phyloP scores from a whole-genome alignment of 1,139 yeast genomes.

The Yamadazyma dendronema region DNA sequence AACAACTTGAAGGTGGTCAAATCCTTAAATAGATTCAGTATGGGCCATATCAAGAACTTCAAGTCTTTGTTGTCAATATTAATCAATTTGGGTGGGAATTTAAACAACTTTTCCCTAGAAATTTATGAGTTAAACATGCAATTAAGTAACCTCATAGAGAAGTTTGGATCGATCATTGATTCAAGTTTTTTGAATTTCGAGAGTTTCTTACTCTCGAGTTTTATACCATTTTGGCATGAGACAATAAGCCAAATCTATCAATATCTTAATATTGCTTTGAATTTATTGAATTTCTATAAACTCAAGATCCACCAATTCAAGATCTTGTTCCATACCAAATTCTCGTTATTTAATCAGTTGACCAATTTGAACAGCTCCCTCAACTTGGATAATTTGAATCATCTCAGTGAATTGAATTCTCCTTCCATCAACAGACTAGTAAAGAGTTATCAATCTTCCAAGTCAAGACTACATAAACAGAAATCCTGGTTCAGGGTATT shows the following conservation, averaged over 20 bases:
- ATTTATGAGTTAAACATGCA: constrained; percentile 28
- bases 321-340: constrained; percentile 40
- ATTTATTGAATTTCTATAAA: constrained; percentile 43
- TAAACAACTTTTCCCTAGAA: constrained; percentile 47
- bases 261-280: constrained; percentile 37
- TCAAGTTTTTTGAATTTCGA: constrained; percentile 41
- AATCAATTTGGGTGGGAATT: constrained; percentile 47
- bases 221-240: constrained; percentile 48
- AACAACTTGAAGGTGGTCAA: constrained; percentile 32
- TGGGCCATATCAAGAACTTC: constrained; percentile 22
- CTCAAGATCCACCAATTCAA: constrained; percentile 45
- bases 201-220: constrained; percentile 31
- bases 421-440: constrained; percentile 43
- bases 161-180: constrained; percentile 48
- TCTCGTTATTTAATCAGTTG: constrained; percentile 40
- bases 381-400: constrained; percentile 19
- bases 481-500: constrained; percentile 48
- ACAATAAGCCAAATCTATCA: constrained; percentile 43
- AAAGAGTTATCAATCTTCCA: constrained; percentile 17
- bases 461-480: constrained; percentile 17
- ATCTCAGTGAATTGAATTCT: constrained; percentile 37
- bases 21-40: constrained; percentile 35
- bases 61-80: constrained; percentile 32
- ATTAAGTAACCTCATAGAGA: constrained; percentile 38
- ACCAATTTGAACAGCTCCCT: constrained; percentile 23